Base-by-base conservation (phyloP, 2,329 filamentous ascomycete genomes). In the Fonsecaea nubica region DNA sequence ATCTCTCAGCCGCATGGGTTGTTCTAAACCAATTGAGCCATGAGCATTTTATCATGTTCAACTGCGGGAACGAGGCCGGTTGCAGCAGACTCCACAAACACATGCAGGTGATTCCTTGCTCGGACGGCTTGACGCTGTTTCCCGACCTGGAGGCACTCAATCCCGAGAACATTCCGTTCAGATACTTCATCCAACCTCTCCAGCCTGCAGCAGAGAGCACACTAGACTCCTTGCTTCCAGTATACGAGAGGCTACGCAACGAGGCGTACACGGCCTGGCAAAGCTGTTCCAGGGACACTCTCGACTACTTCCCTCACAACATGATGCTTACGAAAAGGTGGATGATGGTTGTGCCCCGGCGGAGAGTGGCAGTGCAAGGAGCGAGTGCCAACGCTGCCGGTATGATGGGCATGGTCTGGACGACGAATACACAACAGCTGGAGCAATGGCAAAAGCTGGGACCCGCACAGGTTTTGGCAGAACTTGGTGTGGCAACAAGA, bases 41-140 rank as follows among this genome's bases (percentile, higher is more conserved):
- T 35, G 62, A 65, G 21, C 64, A 69, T 15, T 68, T 78, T 33
- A 32, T 82, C 71, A 74, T 78, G 56, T 78, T 82, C 45, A 82
- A 82, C 68, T 81, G 80, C 60, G 81, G 81, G 15, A 76, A 77
- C 33, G 77, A 80, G 33, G 78, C 77, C 59, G 80, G 80, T 18
- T 77, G 74, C 2, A 79, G 76, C 9, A 76, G 80, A 61, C 77
- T 78, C 3, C 80, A 83, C 72, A 82, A 82, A 68, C 80, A 82
- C 71, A 70, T 81, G 63, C 80, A 82, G 63, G 65, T 81, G 1
- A 75, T 82, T 38, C 77, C 76, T 0, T 69, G 72, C 59, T 77
- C 77, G 12, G 52, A 60, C 36, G 54, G 54, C 18, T 53, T 57
- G 30, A 53, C 25, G 13, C 10, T 63, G 10, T 63, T 63, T 21